Evolutionary conservation across 352 stramenopile genomes (phyloP).

Genomic region (Phytophthora pistaciae): DNA sequence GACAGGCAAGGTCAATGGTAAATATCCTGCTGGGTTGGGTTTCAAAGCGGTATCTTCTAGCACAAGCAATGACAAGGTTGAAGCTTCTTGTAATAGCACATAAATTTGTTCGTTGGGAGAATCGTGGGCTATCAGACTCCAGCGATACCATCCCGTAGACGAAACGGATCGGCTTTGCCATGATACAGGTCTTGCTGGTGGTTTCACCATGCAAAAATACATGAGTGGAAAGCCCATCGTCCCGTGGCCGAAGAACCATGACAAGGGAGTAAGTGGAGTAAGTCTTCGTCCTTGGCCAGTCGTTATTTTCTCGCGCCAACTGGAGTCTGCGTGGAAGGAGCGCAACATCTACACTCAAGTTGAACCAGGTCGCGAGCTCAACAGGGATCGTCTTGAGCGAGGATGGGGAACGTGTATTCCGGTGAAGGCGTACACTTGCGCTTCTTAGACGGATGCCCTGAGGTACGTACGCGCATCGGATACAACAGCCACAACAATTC

Average conservation of each 20-base stretch:
- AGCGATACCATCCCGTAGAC: constrained; percentile 6
- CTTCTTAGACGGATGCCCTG: constrained; percentile 67
- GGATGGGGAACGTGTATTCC: constrained; percentile 66
- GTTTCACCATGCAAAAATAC: constrained; percentile 44
- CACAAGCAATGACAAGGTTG: background rate
- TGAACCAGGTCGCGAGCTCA: constrained; percentile 3
- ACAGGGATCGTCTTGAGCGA: background rate
- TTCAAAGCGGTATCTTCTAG: background rate
- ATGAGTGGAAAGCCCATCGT: constrained; percentile 12
- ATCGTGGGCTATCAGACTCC: background rate
- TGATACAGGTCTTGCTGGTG: constrained; percentile 13
- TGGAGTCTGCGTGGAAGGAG: constrained; percentile 14
- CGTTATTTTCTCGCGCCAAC: constrained; percentile 28
- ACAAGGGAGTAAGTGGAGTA: background rate
- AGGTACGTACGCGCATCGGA: constrained; percentile 36
- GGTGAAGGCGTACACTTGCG: constrained; percentile 42
- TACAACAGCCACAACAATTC: background rate
- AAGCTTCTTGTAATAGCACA: too few relatives aligned
- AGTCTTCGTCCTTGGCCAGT: constrained; percentile 10
- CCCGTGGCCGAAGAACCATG: constrained; percentile 21
- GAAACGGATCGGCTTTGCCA: constrained; percentile 21
- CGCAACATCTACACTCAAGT: background rate
- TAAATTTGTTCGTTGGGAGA: too few relatives aligned
- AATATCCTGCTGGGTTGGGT: background rate
- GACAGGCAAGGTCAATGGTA: background rate